These are phyloP conservation scores for Reutealis trisperma DNA, from an alignment of 345 rosid genomes.

Conservation along the genomic window DNA sequence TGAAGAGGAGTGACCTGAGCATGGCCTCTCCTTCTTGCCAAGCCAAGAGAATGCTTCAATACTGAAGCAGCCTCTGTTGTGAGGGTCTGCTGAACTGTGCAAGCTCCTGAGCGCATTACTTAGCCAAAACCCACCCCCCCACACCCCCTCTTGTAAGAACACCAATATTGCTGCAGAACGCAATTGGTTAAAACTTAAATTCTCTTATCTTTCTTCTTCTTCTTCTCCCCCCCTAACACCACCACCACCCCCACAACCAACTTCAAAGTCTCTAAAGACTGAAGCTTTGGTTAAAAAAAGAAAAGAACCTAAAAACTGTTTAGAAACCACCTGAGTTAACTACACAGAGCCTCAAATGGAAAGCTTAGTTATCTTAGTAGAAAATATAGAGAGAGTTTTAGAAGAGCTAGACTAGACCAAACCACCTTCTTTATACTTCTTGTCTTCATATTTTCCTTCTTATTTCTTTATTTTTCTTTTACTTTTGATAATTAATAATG, in stretches of 20 bases:
- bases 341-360: not conserved
- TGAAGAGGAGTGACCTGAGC: slow-evolving; percentile 92
- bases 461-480: not conserved
- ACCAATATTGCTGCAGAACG: slow-evolving; percentile 10
- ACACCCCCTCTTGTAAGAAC: slow-evolving; percentile 31
- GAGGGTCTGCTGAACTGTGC: slow-evolving; percentile 95
- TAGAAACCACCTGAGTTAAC: too few species aligned
- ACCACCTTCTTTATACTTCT: slow-evolving; percentile 48
- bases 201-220: slow-evolving; percentile 8
- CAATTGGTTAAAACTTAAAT: not conserved
- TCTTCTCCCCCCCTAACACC: slow-evolving; percentile 16
- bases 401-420: slow-evolving; percentile 35
- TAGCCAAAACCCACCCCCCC: slow-evolving; percentile 56
- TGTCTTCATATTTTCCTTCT: slow-evolving; percentile 3
- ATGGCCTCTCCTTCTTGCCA: slow-evolving; percentile 91
- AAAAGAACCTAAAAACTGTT: too few species aligned
- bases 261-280: too few species aligned
- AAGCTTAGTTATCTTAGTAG: not conserved
- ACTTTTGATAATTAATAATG: too few species aligned
- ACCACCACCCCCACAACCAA: slow-evolving; percentile 18
- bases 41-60: slow-evolving; percentile 86
- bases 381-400: slow-evolving; percentile 26
- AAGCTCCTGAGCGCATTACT: slow-evolving; percentile 95
- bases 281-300: too few species aligned
- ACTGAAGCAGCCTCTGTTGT: slow-evolving; percentile 96